Conservation (phyloP, 805 yeast genomes). For the Priceomyces castillae region DNA sequence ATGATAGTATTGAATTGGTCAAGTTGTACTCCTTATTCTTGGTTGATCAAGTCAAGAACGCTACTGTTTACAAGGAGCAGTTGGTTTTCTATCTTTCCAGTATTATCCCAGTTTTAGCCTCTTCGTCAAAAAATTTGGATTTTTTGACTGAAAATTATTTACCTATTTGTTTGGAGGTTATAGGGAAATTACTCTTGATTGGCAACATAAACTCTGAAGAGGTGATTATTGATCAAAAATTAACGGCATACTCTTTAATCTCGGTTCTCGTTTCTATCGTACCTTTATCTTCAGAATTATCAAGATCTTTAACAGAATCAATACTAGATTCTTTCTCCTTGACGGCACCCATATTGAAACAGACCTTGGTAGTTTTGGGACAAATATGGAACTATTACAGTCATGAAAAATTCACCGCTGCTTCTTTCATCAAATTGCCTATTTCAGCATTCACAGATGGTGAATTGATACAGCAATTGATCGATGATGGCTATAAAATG, state of each 20-base stretch:
- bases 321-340: conserved; percentile 26
- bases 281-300: conserved; percentile 44
- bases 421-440: conserved; percentile 20
- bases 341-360: conserved; percentile 20
- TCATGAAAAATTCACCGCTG: conserved; percentile 8
- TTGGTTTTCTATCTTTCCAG: conserved; percentile 77
- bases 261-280: conserved; percentile 75
- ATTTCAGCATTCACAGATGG: conserved; percentile 5
- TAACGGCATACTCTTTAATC: conserved; percentile 79
- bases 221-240: conserved; percentile 55
- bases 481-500: conserved; percentile 25
- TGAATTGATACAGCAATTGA: conserved; percentile 11
- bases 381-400: conserved; percentile 34
- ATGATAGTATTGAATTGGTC: conserved; percentile 62
- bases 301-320: conserved; percentile 32
- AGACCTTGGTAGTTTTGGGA: conserved; percentile 39
- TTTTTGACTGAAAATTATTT: conserved; percentile 47
- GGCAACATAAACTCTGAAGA: conserved; percentile 19
- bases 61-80: conserved; percentile 62
- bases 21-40: conserved; percentile 62
- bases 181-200: conserved; percentile 50
- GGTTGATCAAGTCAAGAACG: conserved; percentile 47
- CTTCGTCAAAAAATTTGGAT: conserved; percentile 47
- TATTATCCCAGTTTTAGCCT: conserved; percentile 65
- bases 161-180: conserved; percentile 56